These are phyloP conservation scores for Cytidiella melzeri DNA, from an alignment of 768 basidiomycete species.

Conservation along the genomic window DNA sequence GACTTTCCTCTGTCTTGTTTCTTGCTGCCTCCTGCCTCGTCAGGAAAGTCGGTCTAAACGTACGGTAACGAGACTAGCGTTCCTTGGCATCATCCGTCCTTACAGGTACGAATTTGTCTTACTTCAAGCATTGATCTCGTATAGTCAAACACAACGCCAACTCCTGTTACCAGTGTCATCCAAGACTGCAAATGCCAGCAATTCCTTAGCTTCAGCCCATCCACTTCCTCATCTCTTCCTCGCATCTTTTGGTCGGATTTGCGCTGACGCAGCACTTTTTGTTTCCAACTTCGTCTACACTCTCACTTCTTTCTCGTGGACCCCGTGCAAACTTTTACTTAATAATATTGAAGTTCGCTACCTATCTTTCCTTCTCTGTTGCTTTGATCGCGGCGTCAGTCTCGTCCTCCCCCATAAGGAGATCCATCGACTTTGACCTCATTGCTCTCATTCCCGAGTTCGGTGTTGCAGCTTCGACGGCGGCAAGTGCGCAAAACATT, in stretches of 20 bases:
- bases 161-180: too few relatives aligned
- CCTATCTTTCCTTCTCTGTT: conserved; percentile 24
- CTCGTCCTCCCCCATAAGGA: conserved; percentile 36
- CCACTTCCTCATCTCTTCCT: conserved; percentile 4
- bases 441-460: conserved; percentile 29
- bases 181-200: too few relatives aligned
- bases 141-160: too few relatives aligned
- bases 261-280: conserved; percentile 15
- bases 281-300: conserved; percentile 4
- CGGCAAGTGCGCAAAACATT: conserved; percentile 17
- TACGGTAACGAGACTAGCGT: too few relatives aligned
- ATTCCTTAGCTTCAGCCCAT: neutral
- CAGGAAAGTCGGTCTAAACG: too few relatives aligned
- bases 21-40: too few relatives aligned
- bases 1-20: too few relatives aligned
- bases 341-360: conserved; percentile 31
- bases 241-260: conserved; percentile 10
- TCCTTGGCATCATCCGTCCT: too few relatives aligned
- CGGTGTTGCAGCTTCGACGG: conserved; percentile 28
- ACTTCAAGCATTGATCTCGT: too few relatives aligned
- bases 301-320: conserved; percentile 7
- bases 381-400: conserved; percentile 30
- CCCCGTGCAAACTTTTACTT: neutral
- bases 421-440: conserved; percentile 40
- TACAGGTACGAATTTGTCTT: too few relatives aligned